phyloP scores from a whole-genome alignment of 2,329 filamentous ascomycete species.

The Claviceps digitariae region DNA sequence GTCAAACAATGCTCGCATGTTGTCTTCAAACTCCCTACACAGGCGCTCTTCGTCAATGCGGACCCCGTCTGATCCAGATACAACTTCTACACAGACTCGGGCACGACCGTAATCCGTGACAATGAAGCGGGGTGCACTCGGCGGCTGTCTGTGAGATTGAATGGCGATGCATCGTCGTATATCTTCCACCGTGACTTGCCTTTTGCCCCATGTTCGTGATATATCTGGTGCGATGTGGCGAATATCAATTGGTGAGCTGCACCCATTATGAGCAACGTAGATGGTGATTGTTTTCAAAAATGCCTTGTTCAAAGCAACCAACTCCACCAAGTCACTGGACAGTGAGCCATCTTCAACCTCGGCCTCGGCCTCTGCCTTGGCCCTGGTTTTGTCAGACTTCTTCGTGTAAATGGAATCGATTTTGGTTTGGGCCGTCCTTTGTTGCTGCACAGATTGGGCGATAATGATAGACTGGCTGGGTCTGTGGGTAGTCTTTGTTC shows the following conservation, averaged over 20 bases:
- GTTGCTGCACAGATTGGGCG: conserved; percentile 16
- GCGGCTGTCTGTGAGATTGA: conserved; percentile 25
- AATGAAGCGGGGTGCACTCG: conserved; percentile 24
- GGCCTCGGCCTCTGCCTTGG: conserved; percentile 17
- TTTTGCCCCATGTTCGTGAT: conserved; percentile 59
- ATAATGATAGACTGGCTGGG: conserved; percentile 19
- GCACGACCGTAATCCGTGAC: conserved; percentile 39
- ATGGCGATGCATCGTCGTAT: conserved; percentile 54
- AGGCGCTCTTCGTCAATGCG: conserved; percentile 37
- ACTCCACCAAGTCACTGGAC: conserved; percentile 40
- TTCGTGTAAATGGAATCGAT: conserved; percentile 21
- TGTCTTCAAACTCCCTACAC: conserved; percentile 39
- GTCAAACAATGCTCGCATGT: conserved; percentile 33
- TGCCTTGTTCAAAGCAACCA: conserved; percentile 50
- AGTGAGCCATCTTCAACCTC: conserved; percentile 19
- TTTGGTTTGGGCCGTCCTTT: conserved; percentile 19
- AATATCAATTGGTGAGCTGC: conserved; percentile 48
- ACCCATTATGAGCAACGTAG: conserved; percentile 56
- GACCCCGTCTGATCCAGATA: conserved; percentile 19
- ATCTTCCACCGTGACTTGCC: conserved; percentile 50
- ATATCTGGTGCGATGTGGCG: conserved; percentile 46
- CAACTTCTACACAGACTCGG: conserved; percentile 46
- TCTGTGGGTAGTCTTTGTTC: conserved; percentile 16
- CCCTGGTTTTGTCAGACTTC: conserved; percentile 14
- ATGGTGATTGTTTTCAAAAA: conserved; percentile 57